Percentiles rank a stretch among this genome's conserved stretches.
These are phyloP conservation scores for Chaetoceros tenuissimus DNA, from an alignment of 108 stramenopile genomes.

Conservation along the genomic window DNA sequence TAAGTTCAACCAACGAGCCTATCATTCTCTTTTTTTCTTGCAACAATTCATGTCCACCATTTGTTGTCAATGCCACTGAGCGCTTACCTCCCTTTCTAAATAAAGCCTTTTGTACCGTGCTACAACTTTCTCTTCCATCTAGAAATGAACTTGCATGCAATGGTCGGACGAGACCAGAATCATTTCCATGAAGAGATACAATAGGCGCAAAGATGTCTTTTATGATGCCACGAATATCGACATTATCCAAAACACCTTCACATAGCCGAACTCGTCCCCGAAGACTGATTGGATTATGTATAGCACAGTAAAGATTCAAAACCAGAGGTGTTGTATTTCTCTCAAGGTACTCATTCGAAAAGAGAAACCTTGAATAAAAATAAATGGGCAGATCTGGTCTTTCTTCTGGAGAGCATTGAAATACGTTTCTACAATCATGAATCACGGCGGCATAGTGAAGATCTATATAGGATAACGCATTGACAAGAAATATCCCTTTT, in stretches of 20 bases:
- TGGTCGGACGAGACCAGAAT: constrained; percentile 61
- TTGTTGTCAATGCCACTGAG: constrained; percentile 69
- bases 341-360: constrained; percentile 59
- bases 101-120: constrained; percentile 46
- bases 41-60: constrained; percentile 80
- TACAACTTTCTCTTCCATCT: constrained; percentile 41
- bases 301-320: constrained; percentile 80
- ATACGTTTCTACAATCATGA: constrained; percentile 86
- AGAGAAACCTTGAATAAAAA: constrained; percentile 82
- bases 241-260: constrained; percentile 55
- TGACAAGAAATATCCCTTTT: constrained; percentile 57
- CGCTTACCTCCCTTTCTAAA: constrained; percentile 27
- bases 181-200: constrained; percentile 61
- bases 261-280: constrained; percentile 69
- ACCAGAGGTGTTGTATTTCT: constrained; percentile 79
- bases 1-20: constrained; percentile 59
- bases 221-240: constrained; percentile 59
- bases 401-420: constrained; percentile 59
- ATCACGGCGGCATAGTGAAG: constrained; percentile 74
- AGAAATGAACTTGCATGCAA: constrained; percentile 63
- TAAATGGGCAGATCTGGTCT: constrained; percentile 87
- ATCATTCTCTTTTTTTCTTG: constrained; percentile 70
- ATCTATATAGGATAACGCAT: constrained; percentile 73
- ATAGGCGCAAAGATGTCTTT: constrained; percentile 43
- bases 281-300: constrained; percentile 78